Evolutionary conservation across 257 asterid species (phyloP), one percentile per base, ranked within the genome.

Genomic region (Petrea volubilis): DNA sequence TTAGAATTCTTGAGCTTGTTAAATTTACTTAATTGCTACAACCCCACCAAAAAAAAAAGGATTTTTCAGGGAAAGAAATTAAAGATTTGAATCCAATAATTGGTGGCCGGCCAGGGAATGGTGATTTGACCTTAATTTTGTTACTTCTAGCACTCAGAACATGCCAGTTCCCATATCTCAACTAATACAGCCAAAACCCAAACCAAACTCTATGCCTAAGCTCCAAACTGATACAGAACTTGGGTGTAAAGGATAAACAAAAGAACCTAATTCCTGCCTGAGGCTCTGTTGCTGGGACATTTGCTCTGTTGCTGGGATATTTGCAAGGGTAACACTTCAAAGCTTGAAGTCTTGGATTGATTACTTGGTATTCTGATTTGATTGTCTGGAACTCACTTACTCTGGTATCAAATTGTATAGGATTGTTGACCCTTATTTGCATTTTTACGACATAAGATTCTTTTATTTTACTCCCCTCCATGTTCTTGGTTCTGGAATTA

Each of bases 401-500:
- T 67, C 50, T 67, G 36, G n/a, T 59, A 15, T 43, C 33, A 21
- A 25, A 9, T 44, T 24, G 29, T 33, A 28, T 65, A 46, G 52
- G 69, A 68, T 34, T 69, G 21, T 28, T 56, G 29, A 6, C 31
- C 71, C 41, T 17, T 43, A 27, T 23, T 50, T 36, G 15, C 51
- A 25, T 58, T 55, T 55, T 10, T 38, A 62, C 60, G 31, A 53
- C 67, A 47, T 44, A 15, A 31, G 12, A 17, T 62, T 24, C 51
- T 52, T 3, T 55, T 14, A 14, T n/a, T 60, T 56, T 28, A n/a
- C n/a, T 72, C 44, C 27, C 53, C 29, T 58, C 46, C 58, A 5
- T 68, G 43, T 28, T 43, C 40, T 56, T 74, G 69, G 60, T 74
- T 62, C 57, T 62, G 24, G 73, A 36, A 59, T 13, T 76, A 53